Evolutionary conservation across 768 basidiomycete species (phyloP), one percentile per base, ranked within the genome.

Genomic region (Tricholoma terreum): DNA sequence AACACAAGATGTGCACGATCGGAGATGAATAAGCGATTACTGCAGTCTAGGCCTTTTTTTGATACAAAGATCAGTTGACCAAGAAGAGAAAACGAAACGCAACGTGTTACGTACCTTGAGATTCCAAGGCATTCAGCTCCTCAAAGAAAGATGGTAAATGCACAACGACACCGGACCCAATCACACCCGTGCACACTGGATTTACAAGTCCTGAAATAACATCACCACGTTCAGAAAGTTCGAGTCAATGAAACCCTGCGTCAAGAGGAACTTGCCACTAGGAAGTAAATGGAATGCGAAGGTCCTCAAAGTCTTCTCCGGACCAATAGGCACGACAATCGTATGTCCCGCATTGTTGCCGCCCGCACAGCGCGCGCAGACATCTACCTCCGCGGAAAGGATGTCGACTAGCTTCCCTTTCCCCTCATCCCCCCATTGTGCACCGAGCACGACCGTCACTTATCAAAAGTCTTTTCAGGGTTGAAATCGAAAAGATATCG

Each of bases 281-380:
- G 97, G 97, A 27, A 98, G 78, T 14, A 98, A 77, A 77, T 98
- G 97, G 73, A 99, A 99, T 36, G 94, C 94, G 73, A 90, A 98
- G 1, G 86, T 94, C 63, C 83, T 94, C 73, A 85, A 84, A 57
- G 84, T 77, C 45, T 83, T 82, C 58, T 91, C 83, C 46, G 85
- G 81, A 10, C 84, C 82, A 22, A 83, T 71, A 5, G 88, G 86
- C 5, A 86, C 92, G 61, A 99, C 89, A 71, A 99, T 98, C 21
- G 97, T 98, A 75, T 99, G 97, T 2, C 97, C 97, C 21, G 97
- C 97, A 70, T 99, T 99, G 77, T 98, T 98, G 10, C 97, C 97
- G 12, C 97, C 97, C 11, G 97, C 97, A 70, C 94, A 98, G 48
- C 97, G 84, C 17, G 94, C 96, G 66, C 95, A 98, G 69, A 98